Conservation (phyloP, 805 yeast species). For the Pichia membranifaciens region DNA sequence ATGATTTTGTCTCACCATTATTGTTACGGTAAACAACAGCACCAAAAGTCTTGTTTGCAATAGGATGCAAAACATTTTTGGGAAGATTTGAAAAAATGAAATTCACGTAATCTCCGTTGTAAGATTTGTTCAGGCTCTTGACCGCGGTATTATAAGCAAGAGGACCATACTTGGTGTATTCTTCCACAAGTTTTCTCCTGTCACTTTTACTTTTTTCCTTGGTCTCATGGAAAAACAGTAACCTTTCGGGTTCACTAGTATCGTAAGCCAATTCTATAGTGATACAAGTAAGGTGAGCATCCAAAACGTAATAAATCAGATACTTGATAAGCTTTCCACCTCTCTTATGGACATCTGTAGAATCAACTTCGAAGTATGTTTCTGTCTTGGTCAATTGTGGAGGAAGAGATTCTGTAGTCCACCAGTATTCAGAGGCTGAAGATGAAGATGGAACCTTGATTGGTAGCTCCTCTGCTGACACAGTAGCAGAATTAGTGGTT, state of each 20-base stretch:
- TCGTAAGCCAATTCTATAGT: slow-evolving; percentile 55
- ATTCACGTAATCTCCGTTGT: slow-evolving; percentile 31
- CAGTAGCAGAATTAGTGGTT: background rate
- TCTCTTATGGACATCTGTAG: slow-evolving; percentile 48
- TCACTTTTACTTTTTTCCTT: slow-evolving; percentile 42
- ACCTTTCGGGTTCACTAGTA: slow-evolving; percentile 44
- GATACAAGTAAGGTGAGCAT: slow-evolving; percentile 66
- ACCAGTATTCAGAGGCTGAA: slow-evolving; percentile 45
- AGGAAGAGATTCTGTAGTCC: slow-evolving; percentile 58
- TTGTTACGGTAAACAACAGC: slow-evolving; percentile 58
- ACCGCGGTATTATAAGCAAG: slow-evolving; percentile 42
- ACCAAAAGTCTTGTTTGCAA: slow-evolving; percentile 70
- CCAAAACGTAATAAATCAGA: slow-evolving; percentile 66
- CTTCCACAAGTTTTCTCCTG: slow-evolving; percentile 36
- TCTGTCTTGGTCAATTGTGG: slow-evolving; percentile 41
- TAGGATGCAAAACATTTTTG: slow-evolving; percentile 33
- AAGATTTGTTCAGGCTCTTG: slow-evolving; percentile 20
- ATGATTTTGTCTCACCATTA: slow-evolving; percentile 43
- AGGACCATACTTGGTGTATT: slow-evolving; percentile 47
- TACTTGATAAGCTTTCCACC: slow-evolving; percentile 43
- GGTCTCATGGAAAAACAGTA: slow-evolving; percentile 36
- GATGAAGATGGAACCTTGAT: slow-evolving; percentile 13
- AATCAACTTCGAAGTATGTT: slow-evolving; percentile 61
- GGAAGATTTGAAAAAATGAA: slow-evolving; percentile 34
- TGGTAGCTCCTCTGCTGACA: background rate